These are phyloP conservation scores for Phytophthora ohioensis DNA, from an alignment of 352 stramenopile genomes.

Conservation along the genomic window DNA sequence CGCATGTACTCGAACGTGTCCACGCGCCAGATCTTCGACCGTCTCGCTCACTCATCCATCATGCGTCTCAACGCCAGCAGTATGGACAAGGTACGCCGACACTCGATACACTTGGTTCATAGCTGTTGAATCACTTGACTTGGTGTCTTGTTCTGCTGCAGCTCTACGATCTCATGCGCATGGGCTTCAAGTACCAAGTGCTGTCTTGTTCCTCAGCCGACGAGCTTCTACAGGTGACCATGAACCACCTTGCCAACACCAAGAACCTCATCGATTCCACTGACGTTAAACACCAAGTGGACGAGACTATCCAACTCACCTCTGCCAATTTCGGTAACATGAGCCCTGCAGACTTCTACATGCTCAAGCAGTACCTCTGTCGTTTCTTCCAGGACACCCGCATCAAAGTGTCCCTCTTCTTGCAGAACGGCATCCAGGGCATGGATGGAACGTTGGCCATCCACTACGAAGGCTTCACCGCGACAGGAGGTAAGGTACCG, in stretches of 20 bases:
- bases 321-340: slow-evolving; percentile 79
- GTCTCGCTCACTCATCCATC: slow-evolving; percentile 93
- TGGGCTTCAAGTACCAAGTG: slow-evolving; percentile 96
- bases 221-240: slow-evolving; percentile 90
- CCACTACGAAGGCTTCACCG: slow-evolving; percentile 78
- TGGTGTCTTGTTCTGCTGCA: slow-evolving; percentile 17
- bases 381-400: slow-evolving; percentile 92
- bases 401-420: slow-evolving; percentile 93
- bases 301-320: slow-evolving; percentile 83
- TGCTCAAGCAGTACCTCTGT: slow-evolving; percentile 88
- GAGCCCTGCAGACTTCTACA: slow-evolving; percentile 73
- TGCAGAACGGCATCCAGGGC: slow-evolving; percentile 89
- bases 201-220: slow-evolving; percentile 82
- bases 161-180: slow-evolving; percentile 95
- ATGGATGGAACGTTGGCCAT: slow-evolving; percentile 86
- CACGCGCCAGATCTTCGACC: slow-evolving; percentile 93
- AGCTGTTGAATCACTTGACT: not conserved
- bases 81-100: slow-evolving; percentile 88
- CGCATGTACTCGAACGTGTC: slow-evolving; percentile 91
- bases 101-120: too few species aligned
- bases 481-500: slow-evolving; percentile 69
- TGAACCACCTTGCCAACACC: slow-evolving; percentile 87
- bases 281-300: slow-evolving; percentile 73
- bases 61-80: slow-evolving; percentile 94
- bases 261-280: slow-evolving; percentile 75